phyloP scores from a whole-genome alignment of 108 stramenopile genomes.

The Seminavis robusta region DNA sequence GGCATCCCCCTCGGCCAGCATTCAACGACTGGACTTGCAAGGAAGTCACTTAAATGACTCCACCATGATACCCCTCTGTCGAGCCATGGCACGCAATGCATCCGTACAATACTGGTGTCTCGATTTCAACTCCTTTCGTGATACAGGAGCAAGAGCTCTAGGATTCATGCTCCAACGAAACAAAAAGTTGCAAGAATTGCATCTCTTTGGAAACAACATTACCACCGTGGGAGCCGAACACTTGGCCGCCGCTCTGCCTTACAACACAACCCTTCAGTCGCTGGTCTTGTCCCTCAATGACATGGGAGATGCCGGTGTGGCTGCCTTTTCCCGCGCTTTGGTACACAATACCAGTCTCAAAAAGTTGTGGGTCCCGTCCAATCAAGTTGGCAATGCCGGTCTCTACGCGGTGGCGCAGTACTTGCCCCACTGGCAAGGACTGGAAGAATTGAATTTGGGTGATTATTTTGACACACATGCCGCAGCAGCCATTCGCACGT shows the following conservation, averaged over 20 bases:
- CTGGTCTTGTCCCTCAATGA: conserved; percentile 27
- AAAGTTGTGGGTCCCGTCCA: conserved; percentile 24
- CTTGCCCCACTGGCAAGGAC: conserved; percentile 27
- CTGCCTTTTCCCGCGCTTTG: conserved; percentile 24
- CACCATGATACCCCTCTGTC: too few relatives aligned
- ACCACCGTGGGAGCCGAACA: conserved; percentile 10
- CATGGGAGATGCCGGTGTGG: conserved; percentile 32
- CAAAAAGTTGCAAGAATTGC: conserved; percentile 13
- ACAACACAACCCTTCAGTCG: conserved; percentile 17
- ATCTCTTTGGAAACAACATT: conserved; percentile 35
- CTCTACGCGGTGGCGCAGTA: conserved; percentile 10
- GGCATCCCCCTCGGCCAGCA: too few relatives aligned
- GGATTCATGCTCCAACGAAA: conserved; percentile 15
- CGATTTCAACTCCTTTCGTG: conserved; percentile 36
- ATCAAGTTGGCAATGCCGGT: conserved; percentile 24
- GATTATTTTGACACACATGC: conserved; percentile 17
- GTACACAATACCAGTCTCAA: conserved; percentile 25
- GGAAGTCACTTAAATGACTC: too few relatives aligned
- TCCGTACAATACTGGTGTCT: conserved; percentile 14
- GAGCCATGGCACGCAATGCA: too few relatives aligned
- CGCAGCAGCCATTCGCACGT: conserved; percentile 12
- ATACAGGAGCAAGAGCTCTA: conserved; percentile 9
- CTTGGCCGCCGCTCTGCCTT: conserved; percentile 21
- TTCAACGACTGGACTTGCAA: too few relatives aligned
- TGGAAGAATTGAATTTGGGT: conserved; percentile 26